These are phyloP conservation scores for Talaromyces atroroseus DNA, from an alignment of 2,329 filamentous ascomycete species.

Conservation along the genomic window DNA sequence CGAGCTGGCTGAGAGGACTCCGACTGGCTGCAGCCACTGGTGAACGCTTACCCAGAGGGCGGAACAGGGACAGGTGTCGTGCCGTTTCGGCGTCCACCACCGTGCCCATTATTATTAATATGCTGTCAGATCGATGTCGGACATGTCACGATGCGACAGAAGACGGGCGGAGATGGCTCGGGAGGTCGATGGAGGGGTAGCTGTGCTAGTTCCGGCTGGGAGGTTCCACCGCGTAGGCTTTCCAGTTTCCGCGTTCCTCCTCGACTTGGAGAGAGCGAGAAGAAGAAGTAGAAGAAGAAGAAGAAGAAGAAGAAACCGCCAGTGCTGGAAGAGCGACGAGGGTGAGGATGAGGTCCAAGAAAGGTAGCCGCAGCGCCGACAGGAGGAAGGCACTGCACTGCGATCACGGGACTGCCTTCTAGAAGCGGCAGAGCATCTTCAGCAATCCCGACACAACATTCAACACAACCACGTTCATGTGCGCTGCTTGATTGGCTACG, in stretches of 20 bases:
- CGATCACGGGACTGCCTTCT: neutral
- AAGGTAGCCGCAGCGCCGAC: too few relatives aligned
- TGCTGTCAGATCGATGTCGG: constrained; percentile 10
- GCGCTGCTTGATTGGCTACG: neutral
- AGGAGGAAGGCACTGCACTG: too few relatives aligned
- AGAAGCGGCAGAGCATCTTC: too few relatives aligned
- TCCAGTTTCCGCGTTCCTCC: too few relatives aligned
- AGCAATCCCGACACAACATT: too few relatives aligned
- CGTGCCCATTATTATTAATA: constrained; percentile 20
- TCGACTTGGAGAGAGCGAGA: neutral
- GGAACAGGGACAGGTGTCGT: constrained; percentile 39
- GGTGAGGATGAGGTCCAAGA: too few relatives aligned
- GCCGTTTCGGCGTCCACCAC: constrained; percentile 35
- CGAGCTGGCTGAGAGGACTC: constrained; percentile 23
- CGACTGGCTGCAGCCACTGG: constrained; percentile 28
- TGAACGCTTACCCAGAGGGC: constrained; percentile 38
- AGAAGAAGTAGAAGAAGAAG: constrained; percentile 9
- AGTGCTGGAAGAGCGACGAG: too few relatives aligned
- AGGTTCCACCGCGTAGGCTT: neutral
- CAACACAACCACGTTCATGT: neutral
- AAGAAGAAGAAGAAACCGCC: neutral
- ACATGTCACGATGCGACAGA: constrained; percentile 16
- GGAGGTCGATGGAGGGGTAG: neutral
- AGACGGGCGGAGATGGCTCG: constrained; percentile 7
- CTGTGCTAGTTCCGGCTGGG: neutral